Conservation (phyloP, 2,329 filamentous ascomycete genomes). For the Myotisia sp. region DNA sequence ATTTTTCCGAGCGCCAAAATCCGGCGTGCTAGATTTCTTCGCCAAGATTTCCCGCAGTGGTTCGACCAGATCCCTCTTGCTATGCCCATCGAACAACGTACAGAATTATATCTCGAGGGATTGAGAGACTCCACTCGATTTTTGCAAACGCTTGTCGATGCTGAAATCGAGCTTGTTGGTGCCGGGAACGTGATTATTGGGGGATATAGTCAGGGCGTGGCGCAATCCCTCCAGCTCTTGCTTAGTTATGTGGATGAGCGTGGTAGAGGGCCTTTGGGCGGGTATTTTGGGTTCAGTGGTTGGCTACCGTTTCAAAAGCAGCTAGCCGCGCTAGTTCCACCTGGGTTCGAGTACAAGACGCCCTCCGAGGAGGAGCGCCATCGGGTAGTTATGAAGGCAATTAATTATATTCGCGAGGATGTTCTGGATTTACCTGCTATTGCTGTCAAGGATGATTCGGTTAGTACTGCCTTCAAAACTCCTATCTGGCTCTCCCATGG, state of each 20-base stretch:
- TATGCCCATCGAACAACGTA: constrained; percentile 11
- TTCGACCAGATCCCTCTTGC: constrained; percentile 23
- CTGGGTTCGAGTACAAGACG: background rate
- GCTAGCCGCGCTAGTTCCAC: constrained; percentile 17
- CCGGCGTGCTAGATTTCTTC: constrained; percentile 15
- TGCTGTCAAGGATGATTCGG: background rate
- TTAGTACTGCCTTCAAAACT: constrained; percentile 1
- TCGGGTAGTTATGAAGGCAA: constrained; percentile 2
- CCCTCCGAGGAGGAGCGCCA: background rate
- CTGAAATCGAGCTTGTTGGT: constrained; percentile 13
- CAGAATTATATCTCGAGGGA: constrained; percentile 14
- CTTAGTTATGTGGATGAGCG: constrained; percentile 11
- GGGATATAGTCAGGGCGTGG: constrained; percentile 16
- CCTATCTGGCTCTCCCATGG: constrained; percentile 13
- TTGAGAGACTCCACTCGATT: constrained; percentile 13
- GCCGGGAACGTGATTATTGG: constrained; percentile 14
- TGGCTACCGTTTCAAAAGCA: constrained; percentile 28
- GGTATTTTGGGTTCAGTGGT: constrained; percentile 33
- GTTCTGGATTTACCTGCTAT: constrained; percentile 9
- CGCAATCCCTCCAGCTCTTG: constrained; percentile 12
- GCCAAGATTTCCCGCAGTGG: constrained; percentile 23
- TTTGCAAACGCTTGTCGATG: constrained; percentile 13
- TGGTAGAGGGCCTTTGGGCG: constrained; percentile 16
- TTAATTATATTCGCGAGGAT: constrained; percentile 8
- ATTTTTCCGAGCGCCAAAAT: constrained; percentile 22